Conservation (phyloP, 179 eudicot species). For the Carnegiea gigantea region DNA sequence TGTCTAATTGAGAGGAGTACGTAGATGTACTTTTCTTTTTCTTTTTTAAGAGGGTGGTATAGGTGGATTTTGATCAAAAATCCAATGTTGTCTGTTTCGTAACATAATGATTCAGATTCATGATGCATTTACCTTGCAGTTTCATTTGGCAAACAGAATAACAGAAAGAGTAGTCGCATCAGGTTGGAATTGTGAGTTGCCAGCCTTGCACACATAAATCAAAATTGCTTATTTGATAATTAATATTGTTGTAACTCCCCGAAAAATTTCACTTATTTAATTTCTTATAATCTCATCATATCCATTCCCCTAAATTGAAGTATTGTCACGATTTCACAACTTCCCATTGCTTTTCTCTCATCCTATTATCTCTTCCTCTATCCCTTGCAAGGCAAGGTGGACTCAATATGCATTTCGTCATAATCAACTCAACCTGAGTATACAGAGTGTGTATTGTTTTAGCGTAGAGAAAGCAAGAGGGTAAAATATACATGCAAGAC, state of each 20-base stretch:
- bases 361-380: neutral
- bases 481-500: neutral
- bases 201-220: neutral
- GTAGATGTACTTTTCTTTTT: neutral
- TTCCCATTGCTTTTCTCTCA: neutral
- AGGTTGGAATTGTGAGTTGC: neutral
- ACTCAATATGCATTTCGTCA: no score
- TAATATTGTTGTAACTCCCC: neutral
- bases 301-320: slow-evolving; percentile 20
- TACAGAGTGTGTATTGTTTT: no score
- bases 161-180: neutral
- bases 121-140: neutral
- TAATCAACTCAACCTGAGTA: no score
- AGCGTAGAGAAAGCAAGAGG: no score
- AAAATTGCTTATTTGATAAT: neutral
- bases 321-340: slow-evolving; percentile 21
- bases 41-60: neutral
- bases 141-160: no score
- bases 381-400: no score
- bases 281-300: neutral
- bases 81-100: neutral
- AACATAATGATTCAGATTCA: neutral
- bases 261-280: no score
- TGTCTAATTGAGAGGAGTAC: no score
- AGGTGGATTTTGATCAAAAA: neutral